Evolutionary conservation across 768 basidiomycete genomes (phyloP).

Genomic region (Russula compacta): DNA sequence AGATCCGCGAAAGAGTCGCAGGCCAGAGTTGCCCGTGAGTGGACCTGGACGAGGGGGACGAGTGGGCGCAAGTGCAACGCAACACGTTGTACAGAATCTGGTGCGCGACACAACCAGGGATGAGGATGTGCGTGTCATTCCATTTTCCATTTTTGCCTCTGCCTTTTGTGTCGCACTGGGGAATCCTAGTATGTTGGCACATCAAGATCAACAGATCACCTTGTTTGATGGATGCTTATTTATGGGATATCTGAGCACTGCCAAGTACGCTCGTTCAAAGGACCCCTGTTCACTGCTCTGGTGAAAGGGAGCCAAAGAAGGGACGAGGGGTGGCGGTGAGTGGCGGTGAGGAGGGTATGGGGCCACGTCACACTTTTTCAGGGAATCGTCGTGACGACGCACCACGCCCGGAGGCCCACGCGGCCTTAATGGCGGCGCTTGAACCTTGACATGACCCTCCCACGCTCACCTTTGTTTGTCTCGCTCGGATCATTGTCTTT

Average conservation of each 20-base stretch:
- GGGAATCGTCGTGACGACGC: conserved; percentile 17
- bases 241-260: background rate
- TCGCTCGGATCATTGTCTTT: conserved; percentile 7
- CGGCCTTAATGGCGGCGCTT: conserved; percentile 8
- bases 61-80: conserved; percentile 94
- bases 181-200: conserved; percentile 7
- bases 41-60: conserved; percentile 92
- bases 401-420: background rate
- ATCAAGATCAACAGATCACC: background rate
- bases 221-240: conserved; percentile 4
- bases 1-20: conserved; percentile 85
- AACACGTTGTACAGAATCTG: conserved; percentile 92
- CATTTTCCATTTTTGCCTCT: conserved; percentile 18
- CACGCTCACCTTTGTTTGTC: conserved; percentile 5
- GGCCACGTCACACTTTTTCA: conserved; percentile 13
- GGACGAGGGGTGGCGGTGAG: background rate
- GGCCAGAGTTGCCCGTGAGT: conserved; percentile 86
- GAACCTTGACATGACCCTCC: conserved; percentile 14
- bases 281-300: background rate
- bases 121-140: conserved; percentile 75
- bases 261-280: background rate
- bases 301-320: background rate
- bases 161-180: conserved; percentile 17
- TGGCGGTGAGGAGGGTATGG: background rate
- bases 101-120: conserved; percentile 86